phyloP scores from a whole-genome alignment of 2,329 filamentous ascomycete genomes.

The Colletotrichum orchidophilum region DNA sequence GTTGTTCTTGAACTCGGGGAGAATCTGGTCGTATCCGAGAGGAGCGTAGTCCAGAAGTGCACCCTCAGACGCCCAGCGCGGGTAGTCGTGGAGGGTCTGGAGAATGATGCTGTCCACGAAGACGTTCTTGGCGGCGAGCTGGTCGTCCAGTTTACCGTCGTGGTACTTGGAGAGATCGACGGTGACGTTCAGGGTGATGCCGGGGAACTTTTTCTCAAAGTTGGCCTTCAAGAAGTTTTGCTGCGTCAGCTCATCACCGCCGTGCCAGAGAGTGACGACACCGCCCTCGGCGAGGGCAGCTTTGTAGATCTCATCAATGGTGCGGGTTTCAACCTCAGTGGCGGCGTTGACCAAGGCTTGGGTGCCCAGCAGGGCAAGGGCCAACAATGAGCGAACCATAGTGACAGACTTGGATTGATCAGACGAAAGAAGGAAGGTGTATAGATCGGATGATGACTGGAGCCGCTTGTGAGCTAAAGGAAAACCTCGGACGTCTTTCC shows the following conservation, averaged over 20 bases:
- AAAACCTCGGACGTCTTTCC: no score
- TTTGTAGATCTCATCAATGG: slow-evolving; percentile 58
- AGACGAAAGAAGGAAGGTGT: background rate
- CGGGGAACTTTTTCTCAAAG: slow-evolving; percentile 58
- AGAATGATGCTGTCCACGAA: slow-evolving; percentile 57
- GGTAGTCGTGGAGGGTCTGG: slow-evolving; percentile 62
- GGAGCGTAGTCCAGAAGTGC: slow-evolving; percentile 60
- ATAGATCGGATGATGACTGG: background rate
- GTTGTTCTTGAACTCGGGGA: slow-evolving; percentile 51
- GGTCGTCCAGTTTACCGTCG: slow-evolving; percentile 55
- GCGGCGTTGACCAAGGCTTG: slow-evolving; percentile 26
- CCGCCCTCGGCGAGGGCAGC: slow-evolving; percentile 58
- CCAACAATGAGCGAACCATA: slow-evolving; percentile 23
- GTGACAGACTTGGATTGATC: background rate
- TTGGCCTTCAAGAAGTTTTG: slow-evolving; percentile 49
- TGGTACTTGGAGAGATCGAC: slow-evolving; percentile 67
- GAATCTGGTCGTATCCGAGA: slow-evolving; percentile 53
- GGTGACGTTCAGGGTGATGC: slow-evolving; percentile 61
- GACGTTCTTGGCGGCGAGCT: slow-evolving; percentile 49
- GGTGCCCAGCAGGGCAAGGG: slow-evolving; percentile 19
- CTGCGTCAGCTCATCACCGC: slow-evolving; percentile 56
- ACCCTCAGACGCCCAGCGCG: slow-evolving; percentile 58
- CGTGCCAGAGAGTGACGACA: slow-evolving; percentile 57
- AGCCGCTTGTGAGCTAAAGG: background rate
- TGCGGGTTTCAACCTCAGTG: slow-evolving; percentile 52